Evolutionary conservation across 2,329 filamentous ascomycete species (phyloP), one percentile per base, ranked within the genome.

Genomic region (Colletotrichum liaoningense): DNA sequence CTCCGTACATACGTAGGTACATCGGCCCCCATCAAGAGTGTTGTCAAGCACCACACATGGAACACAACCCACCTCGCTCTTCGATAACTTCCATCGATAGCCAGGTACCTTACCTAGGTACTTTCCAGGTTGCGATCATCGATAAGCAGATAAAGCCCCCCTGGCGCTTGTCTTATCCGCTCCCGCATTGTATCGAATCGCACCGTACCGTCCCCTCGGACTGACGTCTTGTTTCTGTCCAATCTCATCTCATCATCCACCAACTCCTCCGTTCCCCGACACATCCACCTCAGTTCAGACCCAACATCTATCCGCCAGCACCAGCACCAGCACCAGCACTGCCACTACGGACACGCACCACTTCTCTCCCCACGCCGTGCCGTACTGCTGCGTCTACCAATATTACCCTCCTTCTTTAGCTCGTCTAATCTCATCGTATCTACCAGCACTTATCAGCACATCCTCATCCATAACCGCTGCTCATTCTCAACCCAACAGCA

Each of bases 321-420:
- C 24, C 38, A 64, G 66, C 66, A 64, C 64, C 65, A 67, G 49
- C 38, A 59, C 24, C 38, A 64, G 66, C 66, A 64, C 69, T 72
- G 69, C 69, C 69, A 63, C 65, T 63, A 69, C 52, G 57, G 49
- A 57, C 67, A 49, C 46, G 57, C 59, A 58, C 63, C 72, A 71
- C 63, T 42, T 19, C 38, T 42, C 38, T 42, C 38, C 67, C 72
- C 78, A 46, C 24, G 72, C 76, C 86, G 86, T 78, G 72, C 76
- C 86, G 86, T 78, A 79, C 80, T 70, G 82, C 83, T 54, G 77
- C 42, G 42, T 77, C 35, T 26, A 14, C 38, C 5, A 19, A 42
- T 42, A 19, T 12, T 54, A n/a, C 30, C 62, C 28, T 35, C 28
- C 14, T n/a, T 35, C 46, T 55, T 12, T 19, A 42, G 16, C 5